Percentiles rank a stretch among this genome's conserved stretches.
phyloP scores from a whole-genome alignment of 306 rosid species.

The Hippophae rhamnoides region DNA sequence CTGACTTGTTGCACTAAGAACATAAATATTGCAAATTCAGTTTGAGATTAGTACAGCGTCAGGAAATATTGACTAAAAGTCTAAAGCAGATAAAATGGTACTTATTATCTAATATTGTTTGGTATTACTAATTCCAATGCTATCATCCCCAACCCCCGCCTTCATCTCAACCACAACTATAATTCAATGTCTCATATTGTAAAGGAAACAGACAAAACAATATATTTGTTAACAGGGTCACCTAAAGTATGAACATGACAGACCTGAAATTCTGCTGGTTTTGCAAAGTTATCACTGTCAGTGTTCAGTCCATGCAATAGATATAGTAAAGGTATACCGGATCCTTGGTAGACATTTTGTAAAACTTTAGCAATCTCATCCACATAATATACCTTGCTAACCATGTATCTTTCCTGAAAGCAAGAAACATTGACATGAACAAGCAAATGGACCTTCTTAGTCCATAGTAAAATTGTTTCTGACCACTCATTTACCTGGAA shows the following conservation, averaged over 20 bases:
- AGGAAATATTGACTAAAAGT: too few species aligned
- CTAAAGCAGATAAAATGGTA: too few species aligned
- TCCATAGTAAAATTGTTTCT: background rate
- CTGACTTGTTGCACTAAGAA: background rate
- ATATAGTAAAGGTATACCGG: constrained; percentile 52
- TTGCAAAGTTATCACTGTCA: constrained; percentile 55
- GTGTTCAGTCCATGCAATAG: constrained; percentile 82
- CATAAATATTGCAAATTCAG: background rate
- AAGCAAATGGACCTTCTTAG: constrained; percentile 1
- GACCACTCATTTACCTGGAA: constrained; percentile 45
- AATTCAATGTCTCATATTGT: background rate
- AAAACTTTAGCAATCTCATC: constrained; percentile 51
- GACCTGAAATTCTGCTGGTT: constrained; percentile 80
- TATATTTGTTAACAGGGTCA: background rate
- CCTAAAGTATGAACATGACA: constrained; percentile 3
- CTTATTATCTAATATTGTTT: background rate
- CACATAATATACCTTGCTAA: constrained; percentile 25
- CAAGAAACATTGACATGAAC: constrained; percentile 16
- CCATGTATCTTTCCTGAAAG: constrained; percentile 72
- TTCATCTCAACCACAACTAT: background rate
- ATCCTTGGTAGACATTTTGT: constrained; percentile 38
- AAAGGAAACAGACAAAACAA: constrained; percentile 6
- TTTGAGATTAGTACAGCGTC: too few species aligned
- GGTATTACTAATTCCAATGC: background rate
- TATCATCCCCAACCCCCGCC: background rate